Evolutionary conservation across 257 asterid species (phyloP).

Genomic region (Plantago ovata): DNA sequence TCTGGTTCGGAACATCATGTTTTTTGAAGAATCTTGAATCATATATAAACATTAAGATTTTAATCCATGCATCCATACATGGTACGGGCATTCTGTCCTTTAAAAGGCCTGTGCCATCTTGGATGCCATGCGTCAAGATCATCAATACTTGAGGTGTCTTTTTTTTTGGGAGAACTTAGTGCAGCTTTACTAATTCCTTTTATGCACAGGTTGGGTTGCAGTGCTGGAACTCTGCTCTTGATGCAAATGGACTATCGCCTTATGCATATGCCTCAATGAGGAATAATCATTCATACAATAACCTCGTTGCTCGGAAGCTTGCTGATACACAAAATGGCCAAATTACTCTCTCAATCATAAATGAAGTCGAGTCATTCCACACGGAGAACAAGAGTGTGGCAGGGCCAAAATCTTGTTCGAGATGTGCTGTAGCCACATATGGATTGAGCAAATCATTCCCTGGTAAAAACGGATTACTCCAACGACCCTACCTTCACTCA

Average conservation of each 20-base stretch:
- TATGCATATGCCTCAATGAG: constrained; percentile 66
- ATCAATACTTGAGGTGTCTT: too few species aligned
- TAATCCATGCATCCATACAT: too few species aligned
- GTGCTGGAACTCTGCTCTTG: constrained; percentile 67
- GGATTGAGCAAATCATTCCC: constrained; percentile 35
- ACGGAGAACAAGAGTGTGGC: constrained; percentile 21
- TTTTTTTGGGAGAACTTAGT: neutral
- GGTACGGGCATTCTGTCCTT: too few species aligned
- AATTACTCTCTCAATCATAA: constrained; percentile 43
- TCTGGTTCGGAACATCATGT: too few species aligned
- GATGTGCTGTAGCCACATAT: constrained; percentile 43
- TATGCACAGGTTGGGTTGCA: constrained; percentile 56
- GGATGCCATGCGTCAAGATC: too few species aligned
- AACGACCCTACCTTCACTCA: constrained; percentile 67
- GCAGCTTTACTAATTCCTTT: neutral
- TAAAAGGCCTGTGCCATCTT: too few species aligned
- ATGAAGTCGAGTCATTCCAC: constrained; percentile 31
- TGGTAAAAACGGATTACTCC: constrained; percentile 56
- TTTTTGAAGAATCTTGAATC: too few species aligned
- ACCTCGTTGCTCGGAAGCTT: constrained; percentile 59
- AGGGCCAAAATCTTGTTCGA: constrained; percentile 48
- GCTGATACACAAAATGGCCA: constrained; percentile 37
- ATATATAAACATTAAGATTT: too few species aligned
- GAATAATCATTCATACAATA: constrained; percentile 61
- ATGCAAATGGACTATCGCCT: constrained; percentile 76